These are phyloP conservation scores for Rhodotorula sp. DNA, from an alignment of 1,284 basidiomycete species.

Conservation along the genomic window DNA sequence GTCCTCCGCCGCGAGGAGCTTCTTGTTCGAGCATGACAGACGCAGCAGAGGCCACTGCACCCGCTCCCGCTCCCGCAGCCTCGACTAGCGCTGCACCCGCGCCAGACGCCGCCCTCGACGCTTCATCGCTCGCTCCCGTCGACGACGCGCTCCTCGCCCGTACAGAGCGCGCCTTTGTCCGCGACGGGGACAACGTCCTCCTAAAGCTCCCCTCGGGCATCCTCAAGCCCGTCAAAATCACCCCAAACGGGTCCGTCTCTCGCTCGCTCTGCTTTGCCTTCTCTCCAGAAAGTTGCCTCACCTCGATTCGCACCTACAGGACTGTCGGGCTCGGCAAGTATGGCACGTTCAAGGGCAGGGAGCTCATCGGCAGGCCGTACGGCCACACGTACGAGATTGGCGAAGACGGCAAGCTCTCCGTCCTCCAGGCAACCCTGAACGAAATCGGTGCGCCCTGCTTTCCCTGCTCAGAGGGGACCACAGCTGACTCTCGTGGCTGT, in stretches of 20 bases:
- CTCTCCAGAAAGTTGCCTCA: not conserved
- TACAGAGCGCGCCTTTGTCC: slow-evolving; percentile 52
- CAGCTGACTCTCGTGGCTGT: not conserved
- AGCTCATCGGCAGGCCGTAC: slow-evolving; percentile 70
- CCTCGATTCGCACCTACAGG: slow-evolving; percentile 52
- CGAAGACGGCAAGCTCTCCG: slow-evolving; percentile 12
- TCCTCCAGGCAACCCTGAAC: slow-evolving; percentile 31
- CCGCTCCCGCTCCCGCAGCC: not conserved
- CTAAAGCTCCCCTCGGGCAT: slow-evolving; percentile 70
- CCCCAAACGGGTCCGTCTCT: slow-evolving; percentile 52
- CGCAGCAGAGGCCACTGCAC: not conserved
- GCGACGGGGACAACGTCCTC: slow-evolving; percentile 65
- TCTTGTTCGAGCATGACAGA: slow-evolving; percentile 2
- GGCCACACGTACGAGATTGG: slow-evolving; percentile 73
- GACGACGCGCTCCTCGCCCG: no score
- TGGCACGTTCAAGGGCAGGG: slow-evolving; percentile 68
- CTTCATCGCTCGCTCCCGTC: no score
- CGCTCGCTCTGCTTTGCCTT: not conserved
- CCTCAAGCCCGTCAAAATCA: slow-evolving; percentile 63
- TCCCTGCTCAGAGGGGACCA: not conserved
- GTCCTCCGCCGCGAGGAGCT: not conserved
- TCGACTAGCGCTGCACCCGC: not conserved
- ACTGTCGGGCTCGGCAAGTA: slow-evolving; percentile 68
- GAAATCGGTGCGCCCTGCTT: slow-evolving; percentile 33
- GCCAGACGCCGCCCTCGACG: not conserved